Evolutionary conservation across 768 basidiomycete species (phyloP).

Genomic region (Boletus patriciae): DNA sequence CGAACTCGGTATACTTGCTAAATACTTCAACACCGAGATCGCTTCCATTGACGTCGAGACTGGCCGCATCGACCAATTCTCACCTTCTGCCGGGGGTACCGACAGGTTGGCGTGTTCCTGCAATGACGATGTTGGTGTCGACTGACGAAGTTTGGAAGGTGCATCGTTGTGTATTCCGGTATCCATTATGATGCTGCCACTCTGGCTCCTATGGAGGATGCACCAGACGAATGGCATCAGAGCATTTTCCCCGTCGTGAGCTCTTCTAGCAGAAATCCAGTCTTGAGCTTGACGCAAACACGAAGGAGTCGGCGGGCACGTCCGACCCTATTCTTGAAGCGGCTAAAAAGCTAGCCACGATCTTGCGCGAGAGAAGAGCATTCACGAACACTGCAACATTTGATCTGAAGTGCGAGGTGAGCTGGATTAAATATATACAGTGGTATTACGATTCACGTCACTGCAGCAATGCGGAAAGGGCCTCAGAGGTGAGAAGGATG

Average conservation of each 20-base stretch:
- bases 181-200: constrained; percentile 96
- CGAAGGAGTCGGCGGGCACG: constrained; percentile 34
- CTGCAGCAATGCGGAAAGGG: constrained; percentile 75
- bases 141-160: constrained; percentile 38
- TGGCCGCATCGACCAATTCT: constrained; percentile 83
- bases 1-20: constrained; percentile 82
- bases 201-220: constrained; percentile 72
- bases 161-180: constrained; percentile 88
- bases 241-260: constrained; percentile 70
- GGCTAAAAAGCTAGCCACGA: constrained; percentile 67
- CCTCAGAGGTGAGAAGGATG: constrained; percentile 92
- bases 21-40: constrained; percentile 83
- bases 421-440: constrained; percentile 14
- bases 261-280: neutral
- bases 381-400: constrained; percentile 93
- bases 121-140: neutral
- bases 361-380: constrained; percentile 73
- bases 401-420: constrained; percentile 83
- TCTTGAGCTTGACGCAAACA: constrained; percentile 26
- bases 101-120: constrained; percentile 26
- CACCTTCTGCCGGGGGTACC: constrained; percentile 37
- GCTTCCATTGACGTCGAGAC: constrained; percentile 90
- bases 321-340: constrained; percentile 60
- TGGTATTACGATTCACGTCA: constrained; percentile 6
- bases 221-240: constrained; percentile 86